These are phyloP conservation scores for Stemphylium vesicarium DNA, from an alignment of 2,329 filamentous ascomycete species.

Conservation along the genomic window DNA sequence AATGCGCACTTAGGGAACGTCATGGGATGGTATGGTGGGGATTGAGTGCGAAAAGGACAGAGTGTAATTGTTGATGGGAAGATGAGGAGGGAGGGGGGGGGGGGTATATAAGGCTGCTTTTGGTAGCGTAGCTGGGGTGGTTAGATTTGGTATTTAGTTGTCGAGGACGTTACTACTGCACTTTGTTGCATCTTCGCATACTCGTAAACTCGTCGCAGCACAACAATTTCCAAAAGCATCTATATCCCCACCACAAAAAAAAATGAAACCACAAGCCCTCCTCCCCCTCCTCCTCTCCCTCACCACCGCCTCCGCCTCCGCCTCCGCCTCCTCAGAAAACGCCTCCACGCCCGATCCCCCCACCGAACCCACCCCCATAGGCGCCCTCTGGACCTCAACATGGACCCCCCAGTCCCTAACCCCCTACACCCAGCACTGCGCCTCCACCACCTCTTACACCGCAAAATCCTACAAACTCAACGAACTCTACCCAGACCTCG, in stretches of 20 bases:
- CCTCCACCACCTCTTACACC: constrained; percentile 23
- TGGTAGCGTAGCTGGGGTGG: too few species aligned
- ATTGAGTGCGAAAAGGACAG: constrained; percentile 21
- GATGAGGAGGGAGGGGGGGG: too few species aligned
- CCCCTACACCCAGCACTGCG: constrained; percentile 33
- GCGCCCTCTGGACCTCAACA: constrained; percentile 39
- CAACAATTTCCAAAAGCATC: too few species aligned
- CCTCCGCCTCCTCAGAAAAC: constrained; percentile 10
- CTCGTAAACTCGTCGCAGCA: too few species aligned
- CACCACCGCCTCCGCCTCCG: constrained; percentile 9
- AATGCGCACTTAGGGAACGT: background rate
- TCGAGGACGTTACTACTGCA: too few species aligned
- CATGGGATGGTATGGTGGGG: background rate
- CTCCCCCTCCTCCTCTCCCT: constrained; percentile 15
- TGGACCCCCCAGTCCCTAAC: constrained; percentile 33
- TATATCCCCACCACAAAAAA: background rate
- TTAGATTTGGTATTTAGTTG: too few species aligned
- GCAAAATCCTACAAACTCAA: constrained; percentile 41
- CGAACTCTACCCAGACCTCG: constrained; percentile 42
- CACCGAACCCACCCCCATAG: constrained; percentile 37
- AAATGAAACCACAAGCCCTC: constrained; percentile 10
- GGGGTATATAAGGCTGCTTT: background rate
- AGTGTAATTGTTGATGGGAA: constrained; percentile 10
- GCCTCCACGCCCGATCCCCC: constrained; percentile 1
- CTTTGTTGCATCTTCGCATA: too few species aligned